phyloP scores from a whole-genome alignment of 1,139 yeast genomes.

The Pichia sp. region DNA sequence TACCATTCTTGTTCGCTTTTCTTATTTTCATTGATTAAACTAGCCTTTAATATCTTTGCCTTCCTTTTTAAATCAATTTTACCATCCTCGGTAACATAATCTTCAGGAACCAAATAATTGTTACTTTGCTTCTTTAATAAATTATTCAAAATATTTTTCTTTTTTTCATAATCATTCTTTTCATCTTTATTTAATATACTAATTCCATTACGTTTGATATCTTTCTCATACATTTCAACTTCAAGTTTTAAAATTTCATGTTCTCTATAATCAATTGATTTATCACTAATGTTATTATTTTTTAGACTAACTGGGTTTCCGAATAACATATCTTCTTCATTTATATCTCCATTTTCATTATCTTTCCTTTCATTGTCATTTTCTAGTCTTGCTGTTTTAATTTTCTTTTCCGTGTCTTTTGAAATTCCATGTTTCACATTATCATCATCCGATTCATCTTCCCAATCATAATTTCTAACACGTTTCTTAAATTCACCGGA shows the following conservation, averaged over 20 bases:
- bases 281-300: constrained; percentile 13
- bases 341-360: background rate
- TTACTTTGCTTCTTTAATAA: constrained; percentile 34
- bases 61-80: constrained; percentile 49
- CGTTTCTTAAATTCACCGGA: constrained; percentile 21
- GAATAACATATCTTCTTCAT: constrained; percentile 8
- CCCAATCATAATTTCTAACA: constrained; percentile 13
- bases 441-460: background rate
- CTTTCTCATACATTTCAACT: too few species aligned
- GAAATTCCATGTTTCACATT: too few species aligned
- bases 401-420: background rate
- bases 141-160: constrained; percentile 39
- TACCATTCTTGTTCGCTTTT: constrained; percentile 53
- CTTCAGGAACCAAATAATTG: constrained; percentile 49
- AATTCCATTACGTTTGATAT: too few species aligned
- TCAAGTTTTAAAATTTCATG: too few species aligned
- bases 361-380: background rate
- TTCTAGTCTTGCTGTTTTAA: background rate
- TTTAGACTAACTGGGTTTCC: constrained; percentile 7
- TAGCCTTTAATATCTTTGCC: constrained; percentile 31
- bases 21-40: constrained; percentile 22
- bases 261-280: too few species aligned
- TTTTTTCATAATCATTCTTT: constrained; percentile 32
- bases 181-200: too few species aligned
- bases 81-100: constrained; percentile 46